These are phyloP conservation scores for Hapsidospora chrysogenum DNA, from an alignment of 495 filamentous ascomycete genomes.

Conservation along the genomic window DNA sequence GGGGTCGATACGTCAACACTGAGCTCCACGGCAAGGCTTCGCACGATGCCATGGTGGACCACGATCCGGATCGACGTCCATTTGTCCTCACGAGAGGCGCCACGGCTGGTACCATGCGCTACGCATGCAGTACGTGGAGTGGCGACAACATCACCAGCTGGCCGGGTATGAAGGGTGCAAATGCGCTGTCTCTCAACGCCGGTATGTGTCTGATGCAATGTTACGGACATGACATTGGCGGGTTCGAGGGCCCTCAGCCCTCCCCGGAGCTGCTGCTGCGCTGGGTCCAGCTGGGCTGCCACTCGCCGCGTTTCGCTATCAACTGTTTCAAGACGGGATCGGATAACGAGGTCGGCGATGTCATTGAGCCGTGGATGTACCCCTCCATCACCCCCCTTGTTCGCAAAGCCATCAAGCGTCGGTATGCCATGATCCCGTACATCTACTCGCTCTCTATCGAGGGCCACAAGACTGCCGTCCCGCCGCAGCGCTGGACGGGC, in stretches of 20 bases:
- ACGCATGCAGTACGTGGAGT: conserved; percentile 51
- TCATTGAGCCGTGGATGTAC: conserved; percentile 63
- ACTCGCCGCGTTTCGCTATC: conserved; percentile 54
- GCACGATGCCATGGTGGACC: conserved; percentile 40
- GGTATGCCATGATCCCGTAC: conserved; percentile 54
- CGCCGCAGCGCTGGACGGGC: conserved; percentile 50
- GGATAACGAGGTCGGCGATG: conserved; percentile 41
- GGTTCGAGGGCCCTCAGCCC: conserved; percentile 54
- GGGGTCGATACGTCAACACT: conserved; percentile 46
- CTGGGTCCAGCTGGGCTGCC: conserved; percentile 53
- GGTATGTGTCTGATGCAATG: conserved; percentile 50
- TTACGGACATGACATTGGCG: conserved; percentile 55
- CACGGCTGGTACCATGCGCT: conserved; percentile 49
- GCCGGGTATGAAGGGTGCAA: conserved; percentile 51
- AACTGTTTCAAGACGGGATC: conserved; percentile 58
- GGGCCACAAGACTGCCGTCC: conserved; percentile 37
- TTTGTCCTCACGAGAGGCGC: conserved; percentile 53
- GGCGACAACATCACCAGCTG: conserved; percentile 50
- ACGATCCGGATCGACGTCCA: conserved; percentile 36
- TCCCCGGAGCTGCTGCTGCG: conserved; percentile 50
- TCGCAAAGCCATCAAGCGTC: conserved; percentile 44
- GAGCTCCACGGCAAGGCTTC: conserved; percentile 51
- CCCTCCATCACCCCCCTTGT: conserved; percentile 41
- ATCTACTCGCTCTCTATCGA: conserved; percentile 45
- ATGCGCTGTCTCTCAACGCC: conserved; percentile 46